Conservation (phyloP, 2,329 filamentous ascomycete species). For the Fusarium sp. region DNA sequence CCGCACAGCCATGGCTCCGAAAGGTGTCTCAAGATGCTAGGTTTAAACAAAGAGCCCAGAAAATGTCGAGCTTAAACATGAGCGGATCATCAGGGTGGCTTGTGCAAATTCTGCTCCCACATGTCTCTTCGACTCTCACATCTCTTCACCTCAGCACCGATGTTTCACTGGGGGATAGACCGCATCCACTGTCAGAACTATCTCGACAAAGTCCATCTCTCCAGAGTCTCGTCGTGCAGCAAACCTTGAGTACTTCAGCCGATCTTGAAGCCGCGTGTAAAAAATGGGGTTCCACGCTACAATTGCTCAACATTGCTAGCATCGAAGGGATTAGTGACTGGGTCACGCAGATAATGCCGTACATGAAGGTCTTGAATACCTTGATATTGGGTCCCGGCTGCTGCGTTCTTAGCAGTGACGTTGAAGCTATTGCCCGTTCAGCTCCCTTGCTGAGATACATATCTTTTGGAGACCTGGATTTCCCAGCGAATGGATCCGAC, state of each 20-base stretch:
- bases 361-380: background rate
- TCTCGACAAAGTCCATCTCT: background rate
- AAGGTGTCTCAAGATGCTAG: background rate
- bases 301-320: background rate
- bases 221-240: background rate
- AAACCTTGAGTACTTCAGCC: background rate
- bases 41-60: background rate
- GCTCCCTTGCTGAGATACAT: background rate
- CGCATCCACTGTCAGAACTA: background rate
- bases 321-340: background rate
- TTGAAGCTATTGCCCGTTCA: background rate
- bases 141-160: background rate
- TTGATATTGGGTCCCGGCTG: background rate
- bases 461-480: rapidly evolving
- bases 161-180: background rate
- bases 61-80: background rate
- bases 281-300: background rate
- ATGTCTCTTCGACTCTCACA: slow-evolving; percentile 1
- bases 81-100: background rate
- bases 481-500: rapidly evolving
- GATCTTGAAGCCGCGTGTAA: slow-evolving; percentile 2
- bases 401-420: background rate
- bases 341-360: background rate
- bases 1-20: background rate
- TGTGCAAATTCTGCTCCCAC: background rate